Percentiles rank a stretch among this genome's conserved stretches.
phyloP scores from a whole-genome alignment of 306 rosid species.

The Vigna nakashimae region DNA sequence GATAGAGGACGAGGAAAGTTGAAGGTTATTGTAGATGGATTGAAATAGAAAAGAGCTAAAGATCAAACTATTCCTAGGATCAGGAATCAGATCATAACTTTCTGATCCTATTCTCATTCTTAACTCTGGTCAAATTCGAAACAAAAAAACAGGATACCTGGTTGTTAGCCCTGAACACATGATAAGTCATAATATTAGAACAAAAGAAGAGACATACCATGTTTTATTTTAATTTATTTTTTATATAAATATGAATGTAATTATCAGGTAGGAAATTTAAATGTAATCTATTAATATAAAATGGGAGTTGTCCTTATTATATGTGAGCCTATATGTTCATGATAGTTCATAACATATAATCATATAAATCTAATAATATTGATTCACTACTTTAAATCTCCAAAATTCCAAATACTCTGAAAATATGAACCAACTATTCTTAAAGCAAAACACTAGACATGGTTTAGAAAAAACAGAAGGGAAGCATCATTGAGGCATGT shows the following conservation, averaged over 20 bases:
- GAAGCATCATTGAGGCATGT: background rate
- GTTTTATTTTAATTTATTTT: too few species aligned
- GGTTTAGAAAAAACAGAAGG: background rate
- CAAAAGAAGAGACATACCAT: too few species aligned
- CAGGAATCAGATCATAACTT: background rate
- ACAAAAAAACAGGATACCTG: background rate
- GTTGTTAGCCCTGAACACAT: background rate
- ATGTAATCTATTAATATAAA: too few species aligned
- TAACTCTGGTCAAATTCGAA: too few species aligned
- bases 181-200: background rate
- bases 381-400: background rate
- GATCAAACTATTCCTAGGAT: background rate
- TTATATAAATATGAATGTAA: too few species aligned
- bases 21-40: background rate
- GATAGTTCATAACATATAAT: too few species aligned
- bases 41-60: background rate
- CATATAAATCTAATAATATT: too few species aligned
- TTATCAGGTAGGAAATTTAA: too few species aligned
- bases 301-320: too few species aligned
- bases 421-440: background rate
- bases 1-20: constrained; percentile 8
- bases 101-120: background rate
- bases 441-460: background rate
- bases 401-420: background rate
- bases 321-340: too few species aligned